Evolutionary conservation across 345 rosid genomes (phyloP), one percentile per base, ranked within the genome.

Genomic region (Stellera chamaejasme): DNA sequence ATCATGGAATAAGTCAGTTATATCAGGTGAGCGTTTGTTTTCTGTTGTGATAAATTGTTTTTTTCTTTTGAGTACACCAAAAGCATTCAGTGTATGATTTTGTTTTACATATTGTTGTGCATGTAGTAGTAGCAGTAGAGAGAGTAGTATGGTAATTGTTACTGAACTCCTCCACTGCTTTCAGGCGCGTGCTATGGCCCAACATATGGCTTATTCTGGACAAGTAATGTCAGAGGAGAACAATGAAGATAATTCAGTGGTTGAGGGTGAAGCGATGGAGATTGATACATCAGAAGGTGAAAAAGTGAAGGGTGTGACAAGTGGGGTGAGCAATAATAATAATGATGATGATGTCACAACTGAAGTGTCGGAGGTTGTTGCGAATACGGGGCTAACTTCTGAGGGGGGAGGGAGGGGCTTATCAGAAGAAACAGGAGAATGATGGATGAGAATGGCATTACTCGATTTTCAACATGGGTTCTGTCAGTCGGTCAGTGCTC

Each of bases 161-260:
- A 56, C 11, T 16, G 10, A 11, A 45, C 5, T 57, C 36, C 28
- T 48, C 4, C 39, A 8, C 8, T 5, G 39, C 39, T 63, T 16
- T 36, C 81, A 79, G 95, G 87, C 72, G 59, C 75, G 72, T 28
- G 55, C 69, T 48, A 63, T 67, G 60, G 68, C 78, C 66, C 81
- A 79, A 56, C 27, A 74, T 49, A 53, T 63, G 65, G 63, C 79
- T 16, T 72, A 78, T 58, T 45, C 80, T 0, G 74, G 47, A 49
- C 56, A 59, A 49, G 48, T 12, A 1, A 14, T 10, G 11, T 26
- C 43, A 7, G 58, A 39, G 48, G 66, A 59, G 52, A 23, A 10
- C 45, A 11, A n/a, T 51, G 55, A 59, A 45, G 48, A 68, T 56
- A 67, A 66, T 16, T 66, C 62, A 27, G 48, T 28, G 25, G 19